Percentiles rank a stretch among this genome's conserved stretches.
Conservation (phyloP, 1,139 yeast genomes). For the Geotrichum bryndzae region DNA sequence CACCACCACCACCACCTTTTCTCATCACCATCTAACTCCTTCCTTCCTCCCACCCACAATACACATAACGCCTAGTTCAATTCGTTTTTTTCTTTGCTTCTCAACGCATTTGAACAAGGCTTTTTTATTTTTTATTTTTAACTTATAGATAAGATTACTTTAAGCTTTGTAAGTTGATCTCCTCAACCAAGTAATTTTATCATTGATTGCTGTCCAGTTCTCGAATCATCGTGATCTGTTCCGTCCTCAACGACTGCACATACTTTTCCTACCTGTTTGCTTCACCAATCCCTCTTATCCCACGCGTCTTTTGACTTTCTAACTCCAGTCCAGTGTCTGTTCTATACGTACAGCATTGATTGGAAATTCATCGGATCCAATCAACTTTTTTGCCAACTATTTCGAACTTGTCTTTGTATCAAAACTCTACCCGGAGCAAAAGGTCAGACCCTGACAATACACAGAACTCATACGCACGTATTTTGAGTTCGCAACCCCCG, state of each 20-base stretch:
- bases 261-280: neutral
- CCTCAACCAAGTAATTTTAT: neutral
- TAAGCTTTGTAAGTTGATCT: neutral
- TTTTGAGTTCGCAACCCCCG: conserved; percentile 13
- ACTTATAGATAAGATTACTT: neutral
- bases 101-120: neutral
- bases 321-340: neutral
- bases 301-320: neutral
- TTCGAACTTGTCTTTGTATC: conserved; percentile 5
- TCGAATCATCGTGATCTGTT: neutral
- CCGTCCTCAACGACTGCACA: neutral
- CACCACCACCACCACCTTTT: neutral
- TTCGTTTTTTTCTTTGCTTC: neutral
- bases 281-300: neutral
- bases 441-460: conserved; percentile 4
- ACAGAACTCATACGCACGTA: conserved; percentile 5
- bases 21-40: neutral
- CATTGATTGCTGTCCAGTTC: neutral
- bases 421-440: neutral
- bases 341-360: neutral
- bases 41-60: neutral
- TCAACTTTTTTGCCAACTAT: conserved; percentile 1
- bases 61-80: neutral
- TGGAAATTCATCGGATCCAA: neutral
- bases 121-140: neutral